phyloP scores from a whole-genome alignment of 2,329 filamentous ascomycete species.

The Ophiocordyceps australis region DNA sequence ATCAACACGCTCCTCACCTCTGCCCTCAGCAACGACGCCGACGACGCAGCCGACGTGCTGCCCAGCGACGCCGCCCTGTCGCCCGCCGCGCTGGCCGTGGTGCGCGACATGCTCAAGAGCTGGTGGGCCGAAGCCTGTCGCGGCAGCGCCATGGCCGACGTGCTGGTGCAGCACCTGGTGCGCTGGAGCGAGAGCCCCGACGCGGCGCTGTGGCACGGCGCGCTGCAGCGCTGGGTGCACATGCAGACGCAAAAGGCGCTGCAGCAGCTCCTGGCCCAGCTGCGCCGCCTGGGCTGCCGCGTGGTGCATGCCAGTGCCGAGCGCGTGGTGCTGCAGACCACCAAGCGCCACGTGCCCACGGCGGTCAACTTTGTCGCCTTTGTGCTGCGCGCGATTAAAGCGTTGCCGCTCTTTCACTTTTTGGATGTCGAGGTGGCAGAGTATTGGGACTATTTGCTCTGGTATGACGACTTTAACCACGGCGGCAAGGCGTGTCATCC shows the following conservation, averaged over 20 bases:
- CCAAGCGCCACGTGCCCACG: conserved; percentile 90
- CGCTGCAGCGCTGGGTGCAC: conserved; percentile 91
- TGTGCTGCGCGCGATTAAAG: conserved; percentile 92
- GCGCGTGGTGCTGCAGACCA: conserved; percentile 80
- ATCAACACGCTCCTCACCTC: conserved; percentile 98
- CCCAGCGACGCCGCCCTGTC: conserved; percentile 52
- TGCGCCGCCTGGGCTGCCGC: conserved; percentile 84
- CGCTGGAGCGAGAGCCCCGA: conserved; percentile 91
- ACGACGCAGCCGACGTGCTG: conserved; percentile 76
- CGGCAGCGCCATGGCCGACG: conserved; percentile 85
- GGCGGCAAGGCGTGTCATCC: conserved; percentile 82
- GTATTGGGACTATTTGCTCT: conserved; percentile 98
- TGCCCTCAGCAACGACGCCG: conserved; percentile 72
- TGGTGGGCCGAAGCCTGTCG: conserved; percentile 95
- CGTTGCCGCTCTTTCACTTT: conserved; percentile 90
- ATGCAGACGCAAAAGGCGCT: conserved; percentile 98
- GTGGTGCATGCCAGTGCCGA: conserved; percentile 90
- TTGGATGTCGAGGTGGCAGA: conserved; percentile 94
- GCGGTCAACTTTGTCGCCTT: conserved; percentile 95
- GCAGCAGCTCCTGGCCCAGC: conserved; percentile 92
- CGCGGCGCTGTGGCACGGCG: conserved; percentile 88
- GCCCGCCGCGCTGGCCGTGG: conserved; percentile 73
- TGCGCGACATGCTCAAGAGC: conserved; percentile 94
- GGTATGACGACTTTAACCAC: conserved; percentile 99
- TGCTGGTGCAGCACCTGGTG: conserved; percentile 92